Conservation (phyloP, 306 rosid genomes). For the Cucurbita maxima region DNA sequence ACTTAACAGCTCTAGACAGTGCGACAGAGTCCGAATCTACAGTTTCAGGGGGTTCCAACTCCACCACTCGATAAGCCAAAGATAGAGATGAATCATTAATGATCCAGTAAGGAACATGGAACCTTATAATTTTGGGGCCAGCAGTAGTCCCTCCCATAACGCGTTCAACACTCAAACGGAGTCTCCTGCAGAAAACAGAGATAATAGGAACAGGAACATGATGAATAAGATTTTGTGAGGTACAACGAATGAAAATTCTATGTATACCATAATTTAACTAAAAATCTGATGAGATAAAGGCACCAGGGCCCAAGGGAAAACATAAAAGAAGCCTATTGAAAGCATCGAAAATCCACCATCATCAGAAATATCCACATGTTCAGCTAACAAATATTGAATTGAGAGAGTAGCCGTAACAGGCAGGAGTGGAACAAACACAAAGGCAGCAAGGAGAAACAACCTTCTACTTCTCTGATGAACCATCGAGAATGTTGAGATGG, state of each 20-base stretch:
- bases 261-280: not conserved
- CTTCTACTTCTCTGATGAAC: conserved; percentile 70
- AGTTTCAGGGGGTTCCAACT: conserved; percentile 70
- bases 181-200: conserved; percentile 40
- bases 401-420: not conserved
- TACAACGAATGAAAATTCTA: not conserved
- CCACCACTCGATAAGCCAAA: conserved; percentile 80
- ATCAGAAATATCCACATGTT: not conserved
- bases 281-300: not conserved
- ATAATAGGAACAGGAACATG: not conserved
- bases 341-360: not conserved
- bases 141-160: conserved; percentile 88
- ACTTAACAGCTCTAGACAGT: conserved; percentile 56
- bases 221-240: not conserved
- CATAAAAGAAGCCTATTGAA: not conserved
- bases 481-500: conserved; percentile 78
- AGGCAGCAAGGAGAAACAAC: conserved; percentile 17
- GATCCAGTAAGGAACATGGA: conserved; percentile 94
- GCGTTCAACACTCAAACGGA: conserved; percentile 83
- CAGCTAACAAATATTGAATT: not conserved
- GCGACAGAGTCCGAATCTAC: conserved; percentile 42
- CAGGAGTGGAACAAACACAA: not conserved
- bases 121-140: conserved; percentile 75
- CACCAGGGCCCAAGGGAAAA: not conserved
- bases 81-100: conserved; percentile 60